phyloP scores from a whole-genome alignment of 768 basidiomycete species.

The Lactarius vividus region DNA sequence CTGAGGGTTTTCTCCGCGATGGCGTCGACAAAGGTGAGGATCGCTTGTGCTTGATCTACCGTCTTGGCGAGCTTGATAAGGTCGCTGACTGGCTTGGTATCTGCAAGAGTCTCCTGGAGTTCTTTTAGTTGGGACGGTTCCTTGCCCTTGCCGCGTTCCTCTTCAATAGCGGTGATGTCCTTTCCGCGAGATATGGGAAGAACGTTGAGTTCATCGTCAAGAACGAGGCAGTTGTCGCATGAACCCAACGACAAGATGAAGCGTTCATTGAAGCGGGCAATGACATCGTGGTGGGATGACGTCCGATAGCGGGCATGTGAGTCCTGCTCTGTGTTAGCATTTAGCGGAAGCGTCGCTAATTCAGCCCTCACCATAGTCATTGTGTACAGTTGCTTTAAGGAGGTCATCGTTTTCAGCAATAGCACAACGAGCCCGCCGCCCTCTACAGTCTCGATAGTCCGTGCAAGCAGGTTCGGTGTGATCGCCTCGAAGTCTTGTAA shows the following conservation, averaged over 20 bases:
- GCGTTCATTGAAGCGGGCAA: conserved; percentile 97
- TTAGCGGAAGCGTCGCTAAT: neutral
- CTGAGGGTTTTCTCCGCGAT: conserved; percentile 91
- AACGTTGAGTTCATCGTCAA: conserved; percentile 98
- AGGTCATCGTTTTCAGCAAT: conserved; percentile 92
- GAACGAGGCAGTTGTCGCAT: conserved; percentile 86
- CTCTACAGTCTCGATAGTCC: conserved; percentile 98
- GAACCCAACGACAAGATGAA: conserved; percentile 97
- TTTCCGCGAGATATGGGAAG: conserved; percentile 94
- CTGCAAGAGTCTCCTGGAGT: conserved; percentile 72
- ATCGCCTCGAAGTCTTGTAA: conserved; percentile 98
- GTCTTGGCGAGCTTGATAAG: conserved; percentile 90
- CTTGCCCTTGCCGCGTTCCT: conserved; percentile 48
- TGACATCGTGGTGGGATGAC: conserved; percentile 80
- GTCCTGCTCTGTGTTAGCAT: conserved; percentile 53
- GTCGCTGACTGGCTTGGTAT: conserved; percentile 84
- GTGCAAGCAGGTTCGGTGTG: conserved; percentile 93
- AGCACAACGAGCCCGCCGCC: conserved; percentile 90
- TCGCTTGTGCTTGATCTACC: conserved; percentile 89
- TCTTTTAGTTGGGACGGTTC: conserved; percentile 67
- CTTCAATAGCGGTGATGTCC: conserved; percentile 72
- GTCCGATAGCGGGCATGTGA: conserved; percentile 95
- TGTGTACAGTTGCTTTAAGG: conserved; percentile 84
- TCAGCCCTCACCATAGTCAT: conserved; percentile 65
- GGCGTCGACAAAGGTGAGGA: conserved; percentile 93